Percentiles rank a stretch among this genome's conserved stretches.
Evolutionary conservation across 345 rosid species (phyloP).

Genomic region (Acer negundo): DNA sequence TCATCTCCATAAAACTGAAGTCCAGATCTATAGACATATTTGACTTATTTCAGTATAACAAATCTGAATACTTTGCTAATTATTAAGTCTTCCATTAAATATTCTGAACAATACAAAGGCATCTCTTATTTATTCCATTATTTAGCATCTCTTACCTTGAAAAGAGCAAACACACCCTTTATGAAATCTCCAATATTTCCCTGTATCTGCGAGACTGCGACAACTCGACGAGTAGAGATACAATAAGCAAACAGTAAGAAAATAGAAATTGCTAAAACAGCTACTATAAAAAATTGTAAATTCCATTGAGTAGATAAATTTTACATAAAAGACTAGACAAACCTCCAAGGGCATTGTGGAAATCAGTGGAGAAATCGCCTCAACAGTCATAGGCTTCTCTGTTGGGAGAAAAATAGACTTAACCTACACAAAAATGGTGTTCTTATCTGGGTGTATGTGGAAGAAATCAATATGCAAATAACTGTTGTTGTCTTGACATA

Average conservation of each 20-base stretch:
- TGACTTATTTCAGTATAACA: neutral
- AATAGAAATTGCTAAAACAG: slow-evolving; percentile 4
- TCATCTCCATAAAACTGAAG: slow-evolving; percentile 86
- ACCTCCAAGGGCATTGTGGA: slow-evolving; percentile 93
- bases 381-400: slow-evolving; percentile 61
- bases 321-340: neutral
- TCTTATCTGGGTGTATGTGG: too few species aligned
- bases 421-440: slow-evolving; percentile 47
- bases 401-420: slow-evolving; percentile 73
- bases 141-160: slow-evolving; percentile 59
- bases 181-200: slow-evolving; percentile 73
- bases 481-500: slow-evolving; percentile 15
- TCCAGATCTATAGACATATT: slow-evolving; percentile 59
- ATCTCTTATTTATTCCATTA: too few species aligned
- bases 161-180: slow-evolving; percentile 66
- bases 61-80: neutral
- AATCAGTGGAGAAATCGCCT: slow-evolving; percentile 79
- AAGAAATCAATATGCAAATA: neutral
- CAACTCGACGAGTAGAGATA: neutral
- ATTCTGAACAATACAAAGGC: neutral
- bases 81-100: neutral
- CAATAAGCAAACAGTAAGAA: neutral
- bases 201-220: slow-evolving; percentile 68
- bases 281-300: neutral
- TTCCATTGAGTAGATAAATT: neutral